Evolutionary conservation across 2,329 filamentous ascomycete genomes (phyloP), one percentile per base, ranked within the genome.

Genomic region (Clarireedia monteithiana): DNA sequence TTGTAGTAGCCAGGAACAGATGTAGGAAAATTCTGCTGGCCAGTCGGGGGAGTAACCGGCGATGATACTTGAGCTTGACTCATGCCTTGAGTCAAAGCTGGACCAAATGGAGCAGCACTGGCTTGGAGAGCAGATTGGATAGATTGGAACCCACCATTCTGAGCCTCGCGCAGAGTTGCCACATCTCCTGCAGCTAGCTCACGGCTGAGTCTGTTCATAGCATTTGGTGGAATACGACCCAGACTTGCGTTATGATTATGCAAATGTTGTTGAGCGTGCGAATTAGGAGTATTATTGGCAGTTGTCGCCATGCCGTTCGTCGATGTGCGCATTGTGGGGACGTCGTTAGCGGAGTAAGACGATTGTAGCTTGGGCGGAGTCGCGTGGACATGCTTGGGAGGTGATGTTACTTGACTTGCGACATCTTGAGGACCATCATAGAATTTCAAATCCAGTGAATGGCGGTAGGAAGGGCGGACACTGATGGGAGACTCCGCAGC

Each of bases 331-430:
- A 91, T 77, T 6, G 91, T 95, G 4, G 91, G 88, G 20, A 96
- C 79, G 67, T 97, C 91, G 70, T 88, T 94, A 53, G 89, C 84
- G 9, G 94, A 96, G 74, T 89, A 96, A 0, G 92, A 96, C 46
- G 88, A 85, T 72, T 91, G 88, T 57, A 96, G 72, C 75, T 89
- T 90, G 30, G 86, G 83, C 38, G 87, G 82, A 53, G 82, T 81
- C 26, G 81, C 77, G 69, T 86, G 79, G 58, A 72, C 71, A 58
- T 79, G 76, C 56, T 69, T 80, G 26, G 73, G 70, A 15, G 79
- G 71, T 2, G 81, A 67, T 34, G 64, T 62, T 34, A 70, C 61
- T 54, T 65, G 61, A 47, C 60, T 55, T 51, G 62, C 55, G 23
- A 61, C 48, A 20, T 66, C 64, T 51, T 68, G 66, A 30, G 67